Base-by-base conservation (phyloP, 805 yeast genomes). In the Blastobotrys chiropterorum region DNA sequence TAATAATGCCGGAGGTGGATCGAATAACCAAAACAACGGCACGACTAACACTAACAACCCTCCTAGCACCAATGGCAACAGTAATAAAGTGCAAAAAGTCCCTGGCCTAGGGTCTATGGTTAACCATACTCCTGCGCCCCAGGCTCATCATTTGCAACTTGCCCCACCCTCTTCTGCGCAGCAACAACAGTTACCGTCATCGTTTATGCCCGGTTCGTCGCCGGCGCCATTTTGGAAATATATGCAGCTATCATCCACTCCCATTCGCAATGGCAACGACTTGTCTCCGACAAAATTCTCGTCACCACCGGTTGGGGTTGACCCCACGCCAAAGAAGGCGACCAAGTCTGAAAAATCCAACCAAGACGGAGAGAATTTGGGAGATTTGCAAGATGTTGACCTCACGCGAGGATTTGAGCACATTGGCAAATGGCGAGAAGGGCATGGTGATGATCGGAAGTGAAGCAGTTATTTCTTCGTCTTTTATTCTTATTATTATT, bases 211-310 rank as follows among this genome's bases (percentile, higher is more conserved):
- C 4, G 76, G 71, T 47, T 79, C 85, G 30, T 87, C 96, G 1
- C 98, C 98, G 1, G 97, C 96, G 6, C 69, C 73, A 15, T 79
- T 90, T 53, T 88, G 97, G 97, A 87, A 86, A 64, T 83, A 87
- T 70, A 88, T 90, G 62, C 96, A 90, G 62, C 82, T 90, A 6
- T 26, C 34, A 8, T 55, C 61, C 11, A 60, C 67, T 19, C 64
- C 65, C 3, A 54, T 56, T 22, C 49, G 60, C 17, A 47, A 53
- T 22, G 54, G 62, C 34, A 51, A 56, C n/a, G 65, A 61, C 2
- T 55, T 54, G 42, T 60, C 66, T 11, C 67, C 68, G 14, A 58
- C 64, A 14, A 65, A 65, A 57, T 62, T 55, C 54, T 56, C 59
- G 41, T 58, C 58, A 39, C 67, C 62, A 38, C 47, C 38, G 41